Base-by-base conservation (phyloP, 805 yeast species). In the Starmerella potacharoeniae region DNA sequence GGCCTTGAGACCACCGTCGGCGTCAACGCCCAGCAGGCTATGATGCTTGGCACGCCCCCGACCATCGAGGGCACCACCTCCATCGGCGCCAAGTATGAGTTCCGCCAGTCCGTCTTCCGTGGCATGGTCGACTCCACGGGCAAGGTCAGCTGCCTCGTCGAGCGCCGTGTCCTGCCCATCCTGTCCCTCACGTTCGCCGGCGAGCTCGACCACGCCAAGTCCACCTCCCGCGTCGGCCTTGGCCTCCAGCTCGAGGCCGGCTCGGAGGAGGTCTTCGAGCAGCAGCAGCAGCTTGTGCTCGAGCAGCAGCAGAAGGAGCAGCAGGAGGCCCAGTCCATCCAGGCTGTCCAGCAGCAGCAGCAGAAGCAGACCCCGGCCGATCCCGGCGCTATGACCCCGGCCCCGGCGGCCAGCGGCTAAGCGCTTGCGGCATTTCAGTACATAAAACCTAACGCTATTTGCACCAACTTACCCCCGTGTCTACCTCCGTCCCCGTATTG, bases 181-280 rank as follows among this genome's bases (percentile, higher is more conserved):
- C 81, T 90, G 58, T 84, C 95, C 34, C 77, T 93, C 55, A 75
- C 88, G 66, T 89, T 93, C 76, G 79, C 85, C 61, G 96, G 96
- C 66, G 96, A 90, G 73, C 80, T 91, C 59, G 97, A 91, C 73
- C 97, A 91, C 71, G 73, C 76, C 68, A 84, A 83, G 71, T 77
- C 77, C 67, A 75, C 88, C 58, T 83, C 90, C 60, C 84, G 82
- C 71, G 74, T 91, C 62, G 98, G 98, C 68, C 80, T 90, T 65
- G 97, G 97, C 71, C 77, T 93, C 65, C 96, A 91, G 76, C 83
- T 93, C 62, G 97, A 93, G 77, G 83, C 93, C 62, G 97, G 97
- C 68, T 82, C 86, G 67, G 95, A 90, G 75, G 93, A 87, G 75
- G 79, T 88, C 64, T 82, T 86, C 78, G 78, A 86, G 63, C 69